Evolutionary conservation across 2,329 filamentous ascomycete species (phyloP), one percentile per base, ranked within the genome.

Genomic region (Neocucurbitaria cava): DNA sequence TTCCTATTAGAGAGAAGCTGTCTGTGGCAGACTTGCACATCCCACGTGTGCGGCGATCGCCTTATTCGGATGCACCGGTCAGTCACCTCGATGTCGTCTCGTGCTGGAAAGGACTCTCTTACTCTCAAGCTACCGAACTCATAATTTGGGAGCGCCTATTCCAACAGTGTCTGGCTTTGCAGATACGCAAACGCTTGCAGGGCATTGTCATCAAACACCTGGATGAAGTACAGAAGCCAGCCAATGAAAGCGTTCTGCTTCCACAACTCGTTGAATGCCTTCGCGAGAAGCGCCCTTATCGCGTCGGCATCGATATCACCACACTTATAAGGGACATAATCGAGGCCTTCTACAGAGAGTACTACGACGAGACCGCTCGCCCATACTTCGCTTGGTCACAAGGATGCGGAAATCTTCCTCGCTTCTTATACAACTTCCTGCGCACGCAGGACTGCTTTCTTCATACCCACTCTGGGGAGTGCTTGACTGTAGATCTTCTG

Each of bases 101-200:
- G 6, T 74, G 66, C 40, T 77, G 76, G 76, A 77, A 71, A 52
- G 63, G 66, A 5, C 44, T 77, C 3, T 68, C 67, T 3, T 46
- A 56, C 11, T 18, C 54, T 5, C 70, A 72, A 46, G 69, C 70
- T 24, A 20, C 46, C 9, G 75, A 77, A 49, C 51, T 77, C 38
- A 26, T 45, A 2, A 57, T 64, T 28, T 77, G 73, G 75, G 70
- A 76, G 35, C 54, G 54, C 2, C 42, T 68, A 17, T 64, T 76
- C 39, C 54, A 58, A 28, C 33, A 53, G 13, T 60, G 62, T 13
- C 46, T 75, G 13, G 61, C 64, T 20, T 54, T 48, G 8, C 54
- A 58, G 15, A 45, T 75, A 18, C 43, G 59, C 17, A 46, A 65
- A 10, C 42, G 44, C n/a, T 30, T 73, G 23, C 49, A 60, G 28